Base-by-base conservation (phyloP, 1,284 basidiomycete genomes). In the Irpex sp. region DNA sequence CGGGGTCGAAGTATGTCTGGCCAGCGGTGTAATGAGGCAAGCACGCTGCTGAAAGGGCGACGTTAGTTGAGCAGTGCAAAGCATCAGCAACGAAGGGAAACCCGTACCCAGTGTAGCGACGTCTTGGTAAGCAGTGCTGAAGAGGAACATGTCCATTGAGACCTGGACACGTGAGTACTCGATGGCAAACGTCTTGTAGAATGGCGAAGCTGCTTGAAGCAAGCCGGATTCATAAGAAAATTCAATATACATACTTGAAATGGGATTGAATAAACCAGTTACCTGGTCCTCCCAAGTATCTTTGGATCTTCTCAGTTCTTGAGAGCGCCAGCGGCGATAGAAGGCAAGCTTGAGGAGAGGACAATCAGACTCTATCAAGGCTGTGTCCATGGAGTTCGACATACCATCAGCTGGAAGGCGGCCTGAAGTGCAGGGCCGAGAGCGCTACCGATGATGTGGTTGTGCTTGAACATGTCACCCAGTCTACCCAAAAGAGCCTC, bases 181-280 rank as follows among this genome's bases (percentile, higher is more conserved):
- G 74, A 99, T 99, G 17, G 97, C 95, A 70, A 99, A 98, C 0
- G 94, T 95, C 83, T 99, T 99, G 85, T 98, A 99, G 81, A 98
- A 99, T 7, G 91, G 86, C 37, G 93, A 93, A 0, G 93, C 93
- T 15, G 95, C 84, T 79, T 95, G 93, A 47, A 98, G 83, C 8
- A 98, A 80, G 11, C 85, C 84, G 11, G 93, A 95, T 82, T 97
- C 95, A 57, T 7, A 50, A 21, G 35, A 55, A 47, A 63, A 49
- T 26, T 33, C 37, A 61, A 49, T n/a, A 17, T n/a, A 1, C 39
- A 21, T 11, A 15, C 5, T 35, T 9, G 8, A 26, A 6, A 19
- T 35, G 7, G n/a, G 49, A 5, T 50, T 6, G n/a, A 33, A 39
- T 13, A 53, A 5, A 13, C 7, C 11, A 75, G 56, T 66, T 91